These are phyloP conservation scores for Bremia lactucae DNA, from an alignment of 352 stramenopile genomes.

Conservation along the genomic window DNA sequence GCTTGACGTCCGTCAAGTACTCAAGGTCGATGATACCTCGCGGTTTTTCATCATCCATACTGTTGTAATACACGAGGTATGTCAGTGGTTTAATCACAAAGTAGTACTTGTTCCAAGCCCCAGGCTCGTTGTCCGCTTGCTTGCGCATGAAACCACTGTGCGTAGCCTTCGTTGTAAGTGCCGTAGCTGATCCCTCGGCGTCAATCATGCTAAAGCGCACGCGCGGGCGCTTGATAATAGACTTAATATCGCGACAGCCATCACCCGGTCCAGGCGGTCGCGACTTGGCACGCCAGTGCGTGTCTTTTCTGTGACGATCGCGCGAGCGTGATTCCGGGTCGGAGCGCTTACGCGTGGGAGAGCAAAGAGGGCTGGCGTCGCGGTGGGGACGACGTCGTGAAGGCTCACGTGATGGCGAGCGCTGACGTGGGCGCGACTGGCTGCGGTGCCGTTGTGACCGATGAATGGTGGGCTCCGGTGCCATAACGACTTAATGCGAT, in stretches of 20 bases:
- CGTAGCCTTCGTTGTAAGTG: constrained; percentile 35
- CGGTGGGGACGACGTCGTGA: constrained; percentile 8
- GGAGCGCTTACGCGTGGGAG: constrained; percentile 14
- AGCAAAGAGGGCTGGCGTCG: constrained; percentile 5
- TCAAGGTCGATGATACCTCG: constrained; percentile 71
- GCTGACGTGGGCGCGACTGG: constrained; percentile 11
- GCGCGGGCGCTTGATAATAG: constrained; percentile 29
- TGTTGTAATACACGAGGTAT: constrained; percentile 82
- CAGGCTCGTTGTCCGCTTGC: constrained; percentile 70
- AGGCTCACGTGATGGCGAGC: constrained; percentile 7
- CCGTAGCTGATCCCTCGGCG: constrained; percentile 30
- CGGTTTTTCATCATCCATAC: constrained; percentile 43
- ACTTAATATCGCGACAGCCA: constrained; percentile 7
- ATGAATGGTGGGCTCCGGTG: constrained; percentile 17
- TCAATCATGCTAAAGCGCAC: constrained; percentile 45
- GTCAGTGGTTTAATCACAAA: constrained; percentile 68
- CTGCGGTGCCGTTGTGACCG: constrained; percentile 16
- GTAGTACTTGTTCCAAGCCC: constrained; percentile 71
- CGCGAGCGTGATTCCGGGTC: constrained; percentile 10
- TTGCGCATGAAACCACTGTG: constrained; percentile 58
- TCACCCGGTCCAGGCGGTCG: constrained; percentile 7
- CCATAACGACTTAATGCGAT: constrained; percentile 17
- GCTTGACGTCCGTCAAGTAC: constrained; percentile 65
- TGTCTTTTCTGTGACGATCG: constrained; percentile 7
- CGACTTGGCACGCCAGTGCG: constrained; percentile 13